phyloP scores from a whole-genome alignment of 1,139 yeast genomes.

The Lodderomyces pseudojiufengensis region DNA sequence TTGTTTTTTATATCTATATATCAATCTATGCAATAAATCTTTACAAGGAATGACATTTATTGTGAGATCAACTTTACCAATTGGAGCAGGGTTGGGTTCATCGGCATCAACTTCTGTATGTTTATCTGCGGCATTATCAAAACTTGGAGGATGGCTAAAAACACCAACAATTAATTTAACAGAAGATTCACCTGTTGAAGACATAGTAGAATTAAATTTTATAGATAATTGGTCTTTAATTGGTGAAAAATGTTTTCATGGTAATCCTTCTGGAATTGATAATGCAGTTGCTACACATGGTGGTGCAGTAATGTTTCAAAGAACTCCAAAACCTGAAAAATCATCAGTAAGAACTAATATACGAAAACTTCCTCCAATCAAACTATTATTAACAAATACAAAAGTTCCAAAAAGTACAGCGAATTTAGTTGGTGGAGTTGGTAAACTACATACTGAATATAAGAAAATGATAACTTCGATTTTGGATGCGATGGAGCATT shows the following conservation, averaged over 20 bases:
- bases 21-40: slow-evolving; percentile 49
- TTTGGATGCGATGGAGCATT: slow-evolving; percentile 65
- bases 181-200: slow-evolving; percentile 31
- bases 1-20: slow-evolving; percentile 76
- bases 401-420: slow-evolving; percentile 86
- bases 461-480: slow-evolving; percentile 57
- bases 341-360: slow-evolving; percentile 64
- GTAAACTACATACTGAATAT: slow-evolving; percentile 47
- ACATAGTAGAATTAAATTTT: slow-evolving; percentile 48
- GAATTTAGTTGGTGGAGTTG: slow-evolving; percentile 74
- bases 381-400: slow-evolving; percentile 77
- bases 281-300: slow-evolving; percentile 96
- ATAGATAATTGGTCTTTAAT: slow-evolving; percentile 86
- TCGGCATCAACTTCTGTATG: slow-evolving; percentile 91
- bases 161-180: slow-evolving; percentile 25
- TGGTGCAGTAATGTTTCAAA: slow-evolving; percentile 88
- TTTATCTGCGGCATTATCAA: slow-evolving; percentile 69
- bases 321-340: slow-evolving; percentile 42
- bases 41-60: slow-evolving; percentile 55
- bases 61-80: slow-evolving; percentile 81
- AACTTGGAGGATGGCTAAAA: slow-evolving; percentile 54
- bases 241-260: slow-evolving; percentile 95
- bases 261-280: slow-evolving; percentile 96
- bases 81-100: slow-evolving; percentile 96
- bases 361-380: slow-evolving; percentile 72